phyloP scores from a whole-genome alignment of 2,329 filamentous ascomycete genomes.

The Aspergillus ochraceoroseus region DNA sequence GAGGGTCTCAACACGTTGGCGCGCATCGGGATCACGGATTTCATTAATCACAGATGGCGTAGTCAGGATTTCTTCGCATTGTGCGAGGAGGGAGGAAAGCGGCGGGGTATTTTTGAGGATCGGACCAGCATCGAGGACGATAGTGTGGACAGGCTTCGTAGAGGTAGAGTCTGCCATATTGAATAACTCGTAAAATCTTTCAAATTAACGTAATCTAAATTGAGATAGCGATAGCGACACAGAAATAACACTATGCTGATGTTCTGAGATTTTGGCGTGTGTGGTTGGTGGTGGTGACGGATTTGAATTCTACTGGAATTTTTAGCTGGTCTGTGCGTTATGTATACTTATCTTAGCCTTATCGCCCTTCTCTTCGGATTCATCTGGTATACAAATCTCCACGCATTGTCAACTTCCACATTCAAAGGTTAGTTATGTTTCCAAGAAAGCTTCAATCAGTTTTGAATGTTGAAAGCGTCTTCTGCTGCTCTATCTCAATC shows the following conservation, averaged over 20 bases:
- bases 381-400: neutral
- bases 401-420: too few species aligned
- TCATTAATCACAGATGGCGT: constrained; percentile 81
- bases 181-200: neutral
- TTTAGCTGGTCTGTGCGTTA: constrained; percentile 36
- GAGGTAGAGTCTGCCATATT: constrained; percentile 25
- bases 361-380: constrained; percentile 1
- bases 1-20: constrained; percentile 74
- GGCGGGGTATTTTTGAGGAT: constrained; percentile 90
- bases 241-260: too few species aligned
- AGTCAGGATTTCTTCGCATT: constrained; percentile 73
- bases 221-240: too few species aligned
- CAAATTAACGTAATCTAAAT: too few species aligned
- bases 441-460: too few species aligned
- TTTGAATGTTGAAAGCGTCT: too few species aligned
- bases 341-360: constrained; percentile 40
- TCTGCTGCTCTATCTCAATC: too few species aligned
- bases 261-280: constrained; percentile 4
- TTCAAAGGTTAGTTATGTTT: too few species aligned
- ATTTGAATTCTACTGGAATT: constrained; percentile 24
- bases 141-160: constrained; percentile 68
- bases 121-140: constrained; percentile 86
- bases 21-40: constrained; percentile 77
- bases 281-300: constrained; percentile 7
- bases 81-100: constrained; percentile 72